A percentile compares a stretch with the other conserved stretches of the same genome.
Evolutionary conservation across 2,329 filamentous ascomycete species (phyloP).

Genomic region (Diaporthe humulicola): DNA sequence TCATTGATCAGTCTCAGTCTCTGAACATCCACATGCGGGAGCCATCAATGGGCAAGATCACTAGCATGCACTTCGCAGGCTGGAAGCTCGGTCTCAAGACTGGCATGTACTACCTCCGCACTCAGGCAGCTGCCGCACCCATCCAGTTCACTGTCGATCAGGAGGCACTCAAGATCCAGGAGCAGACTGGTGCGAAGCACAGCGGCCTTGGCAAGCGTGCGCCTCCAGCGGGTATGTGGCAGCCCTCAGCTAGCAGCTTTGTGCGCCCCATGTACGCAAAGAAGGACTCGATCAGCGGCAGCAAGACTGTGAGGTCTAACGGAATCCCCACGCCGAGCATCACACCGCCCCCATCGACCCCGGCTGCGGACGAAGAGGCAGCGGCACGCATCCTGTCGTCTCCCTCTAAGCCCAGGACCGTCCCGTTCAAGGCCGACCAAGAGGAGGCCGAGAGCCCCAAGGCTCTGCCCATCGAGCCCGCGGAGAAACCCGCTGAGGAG

Average conservation of each 20-base stretch:
- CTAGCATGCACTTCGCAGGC: constrained; percentile 98
- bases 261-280: constrained; percentile 77
- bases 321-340: constrained; percentile 78
- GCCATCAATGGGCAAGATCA: constrained; percentile 99
- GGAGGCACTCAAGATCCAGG: constrained; percentile 88
- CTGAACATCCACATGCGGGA: constrained; percentile 99
- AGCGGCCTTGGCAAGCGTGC: constrained; percentile 77
- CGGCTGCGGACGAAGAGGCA: constrained; percentile 57
- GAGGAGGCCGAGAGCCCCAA: constrained; percentile 85
- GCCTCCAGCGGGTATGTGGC: constrained; percentile 68
- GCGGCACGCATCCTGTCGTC: constrained; percentile 62
- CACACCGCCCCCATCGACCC: constrained; percentile 69
- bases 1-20: constrained; percentile 98
- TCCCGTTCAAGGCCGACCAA: constrained; percentile 81
- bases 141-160: constrained; percentile 99
- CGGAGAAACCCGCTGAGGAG: constrained; percentile 73
- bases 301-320: constrained; percentile 60
- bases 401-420: constrained; percentile 66
- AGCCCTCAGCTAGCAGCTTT: constrained; percentile 71
- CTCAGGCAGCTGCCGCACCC: constrained; percentile 94
- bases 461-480: constrained; percentile 79
- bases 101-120: constrained; percentile 99
- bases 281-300: constrained; percentile 57
- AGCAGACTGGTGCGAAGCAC: constrained; percentile 80
- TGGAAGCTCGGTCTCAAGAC: constrained; percentile 99